Base-by-base conservation (phyloP, 306 rosid genomes). In the Begonia masoniana region DNA sequence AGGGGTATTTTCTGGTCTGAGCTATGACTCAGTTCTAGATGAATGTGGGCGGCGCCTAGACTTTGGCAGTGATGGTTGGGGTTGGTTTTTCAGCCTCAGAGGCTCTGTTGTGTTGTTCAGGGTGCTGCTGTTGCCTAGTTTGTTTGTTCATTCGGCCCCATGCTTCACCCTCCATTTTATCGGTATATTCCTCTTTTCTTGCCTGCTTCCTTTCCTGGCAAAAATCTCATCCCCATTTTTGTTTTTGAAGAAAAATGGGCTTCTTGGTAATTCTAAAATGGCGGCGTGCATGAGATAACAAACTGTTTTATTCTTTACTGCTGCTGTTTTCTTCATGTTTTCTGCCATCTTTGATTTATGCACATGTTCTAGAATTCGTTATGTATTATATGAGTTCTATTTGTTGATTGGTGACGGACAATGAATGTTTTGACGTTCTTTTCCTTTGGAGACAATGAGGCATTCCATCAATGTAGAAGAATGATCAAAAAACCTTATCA, bases 81-180 rank as follows among this genome's bases (percentile, higher is more conserved):
- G 75, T 70, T 63, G 21, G n/a, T 50, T 24, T 48, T 41, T 46
- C 74, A 62, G 57, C 26, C 62, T 51, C 68, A 45, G 17, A 69
- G 70, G 66, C 79, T 59, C 41, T 74, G 19, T 63, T 56, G 88
- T 72, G 47, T 52, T 80, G 50, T 46, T 67, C 72, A 43, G 62
- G n/a, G n/a, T 82, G 42, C 69, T 84, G 55, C 68, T 82, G 14
- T 69, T 74, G 54, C 84, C 95, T 41, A 56, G 66, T 51, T 71
- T 88, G 59, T 80, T 88, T 71, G 71, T 24, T 88, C 95, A 43
- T 71, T 82, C 41, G 55, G 69, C n/a, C n/a, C 41, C 61, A 71
- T 71, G 94, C 78, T 21, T 76, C 76, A 10, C 69, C 85, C 73
- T 75, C 85, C 64, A 52, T 70, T 52, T 77, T 66, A 65, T 68